Conservation (phyloP, 352 stramenopile genomes). For the Globisporangium acanthophoron region DNA sequence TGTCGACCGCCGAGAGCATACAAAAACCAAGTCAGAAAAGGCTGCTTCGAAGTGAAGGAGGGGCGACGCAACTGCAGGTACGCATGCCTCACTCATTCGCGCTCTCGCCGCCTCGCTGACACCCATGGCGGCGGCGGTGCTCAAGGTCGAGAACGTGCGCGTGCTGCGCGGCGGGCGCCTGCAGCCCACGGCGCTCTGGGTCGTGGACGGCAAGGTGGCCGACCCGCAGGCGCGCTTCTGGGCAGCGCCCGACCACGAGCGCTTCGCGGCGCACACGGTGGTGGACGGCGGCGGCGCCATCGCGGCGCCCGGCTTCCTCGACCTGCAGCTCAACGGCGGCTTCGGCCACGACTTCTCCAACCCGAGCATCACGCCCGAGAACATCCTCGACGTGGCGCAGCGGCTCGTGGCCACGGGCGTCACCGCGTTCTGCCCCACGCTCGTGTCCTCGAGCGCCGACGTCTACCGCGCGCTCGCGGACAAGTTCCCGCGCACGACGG, state of each 20-base stretch:
- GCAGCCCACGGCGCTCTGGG: constrained; percentile 36
- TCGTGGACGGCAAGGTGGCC: constrained; percentile 42
- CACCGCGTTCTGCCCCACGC: constrained; percentile 86
- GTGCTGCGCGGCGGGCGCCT: constrained; percentile 42
- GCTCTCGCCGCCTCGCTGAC: neutral
- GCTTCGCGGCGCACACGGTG: constrained; percentile 36
- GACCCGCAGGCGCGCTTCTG: constrained; percentile 59
- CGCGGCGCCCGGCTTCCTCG: constrained; percentile 82
- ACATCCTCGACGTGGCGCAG: constrained; percentile 44
- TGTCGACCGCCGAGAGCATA: neutral
- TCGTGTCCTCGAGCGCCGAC: constrained; percentile 67
- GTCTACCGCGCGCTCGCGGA: constrained; percentile 57
- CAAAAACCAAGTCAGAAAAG: neutral
- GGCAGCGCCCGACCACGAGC: constrained; percentile 14
- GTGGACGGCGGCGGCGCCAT: constrained; percentile 73
- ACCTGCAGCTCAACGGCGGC: constrained; percentile 88
- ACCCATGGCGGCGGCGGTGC: constrained; percentile 12
- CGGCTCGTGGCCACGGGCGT: constrained; percentile 62
- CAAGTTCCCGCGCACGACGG: constrained; percentile 36
- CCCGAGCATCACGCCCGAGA: constrained; percentile 26
- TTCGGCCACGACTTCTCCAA: constrained; percentile 86
- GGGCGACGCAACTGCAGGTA: neutral
- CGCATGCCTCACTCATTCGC: neutral
- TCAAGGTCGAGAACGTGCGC: constrained; percentile 61
- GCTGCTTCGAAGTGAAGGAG: neutral